Evolutionary conservation across 768 basidiomycete species (phyloP).

Genomic region (Rhodosporidiobolus sp.): DNA sequence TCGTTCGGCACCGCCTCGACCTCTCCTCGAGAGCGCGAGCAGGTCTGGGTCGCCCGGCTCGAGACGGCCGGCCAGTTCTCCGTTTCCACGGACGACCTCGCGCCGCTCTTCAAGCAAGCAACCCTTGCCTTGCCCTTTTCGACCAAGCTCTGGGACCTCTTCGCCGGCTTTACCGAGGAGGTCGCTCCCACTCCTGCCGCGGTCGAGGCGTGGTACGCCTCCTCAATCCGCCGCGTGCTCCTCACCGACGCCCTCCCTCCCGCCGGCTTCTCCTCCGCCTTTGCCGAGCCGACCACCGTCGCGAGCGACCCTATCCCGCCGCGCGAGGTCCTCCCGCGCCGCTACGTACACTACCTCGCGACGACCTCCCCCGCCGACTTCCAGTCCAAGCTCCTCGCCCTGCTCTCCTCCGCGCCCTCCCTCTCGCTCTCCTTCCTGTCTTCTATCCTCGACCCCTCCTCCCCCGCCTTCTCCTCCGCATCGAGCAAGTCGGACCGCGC

Average conservation of each 20-base stretch:
- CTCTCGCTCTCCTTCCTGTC: constrained; percentile 27
- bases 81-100: neutral
- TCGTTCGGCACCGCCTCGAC: constrained; percentile 2
- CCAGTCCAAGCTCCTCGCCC: constrained; percentile 1
- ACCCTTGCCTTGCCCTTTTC: constrained; percentile 20
- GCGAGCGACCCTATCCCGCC: constrained; percentile 8
- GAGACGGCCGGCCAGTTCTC: constrained; percentile 21
- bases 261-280: constrained; percentile 11
- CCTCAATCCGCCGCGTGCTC: constrained; percentile 22
- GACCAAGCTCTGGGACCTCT: constrained; percentile 33
- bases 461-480: neutral
- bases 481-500: neutral
- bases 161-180: constrained; percentile 23
- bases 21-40: constrained; percentile 4
- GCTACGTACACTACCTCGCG: constrained; percentile 28
- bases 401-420: constrained; percentile 14
- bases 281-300: neutral
- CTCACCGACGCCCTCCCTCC: constrained; percentile 35
- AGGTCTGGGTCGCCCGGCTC: constrained; percentile 36
- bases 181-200: neutral
- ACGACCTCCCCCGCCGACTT: neutral
- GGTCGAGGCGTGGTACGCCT: constrained; percentile 19
- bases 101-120: neutral
- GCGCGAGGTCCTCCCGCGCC: constrained; percentile 30
- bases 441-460: neutral